A percentile compares a stretch with the other conserved stretches of the same genome.
Evolutionary conservation across 2,329 filamentous ascomycete species (phyloP).

Genomic region (Bipolaris gigantea): DNA sequence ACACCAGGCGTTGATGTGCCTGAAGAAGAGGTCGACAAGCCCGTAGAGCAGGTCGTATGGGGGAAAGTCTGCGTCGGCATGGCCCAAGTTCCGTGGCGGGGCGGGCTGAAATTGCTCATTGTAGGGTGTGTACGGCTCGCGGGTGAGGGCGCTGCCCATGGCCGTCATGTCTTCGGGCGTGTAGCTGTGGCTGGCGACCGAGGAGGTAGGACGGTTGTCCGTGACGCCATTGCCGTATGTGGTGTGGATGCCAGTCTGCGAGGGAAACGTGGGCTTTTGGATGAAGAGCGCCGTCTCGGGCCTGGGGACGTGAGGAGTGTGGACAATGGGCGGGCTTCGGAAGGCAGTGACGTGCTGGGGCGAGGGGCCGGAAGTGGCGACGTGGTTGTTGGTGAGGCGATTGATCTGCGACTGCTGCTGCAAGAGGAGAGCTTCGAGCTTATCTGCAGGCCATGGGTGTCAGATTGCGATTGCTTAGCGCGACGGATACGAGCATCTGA

Average conservation of each 20-base stretch:
- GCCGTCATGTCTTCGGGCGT: constrained; percentile 30
- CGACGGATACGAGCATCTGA: too few species aligned
- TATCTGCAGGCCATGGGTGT: constrained; percentile 40
- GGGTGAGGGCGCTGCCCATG: constrained; percentile 27
- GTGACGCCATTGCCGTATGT: constrained; percentile 46
- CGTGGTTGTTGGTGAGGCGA: constrained; percentile 44
- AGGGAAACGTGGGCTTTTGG: constrained; percentile 48
- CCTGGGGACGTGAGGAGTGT: constrained; percentile 48
- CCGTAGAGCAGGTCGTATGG: constrained; percentile 63
- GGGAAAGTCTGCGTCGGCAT: constrained; percentile 54
- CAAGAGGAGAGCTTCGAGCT: constrained; percentile 50
- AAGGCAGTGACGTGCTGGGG: constrained; percentile 41
- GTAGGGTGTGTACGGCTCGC: constrained; percentile 36
- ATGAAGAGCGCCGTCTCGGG: constrained; percentile 52
- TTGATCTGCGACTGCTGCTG: constrained; percentile 52
- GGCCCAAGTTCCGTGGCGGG: constrained; percentile 31
- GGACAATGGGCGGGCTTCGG: constrained; percentile 41
- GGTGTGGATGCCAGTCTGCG: constrained; percentile 34
- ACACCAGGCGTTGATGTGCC: constrained; percentile 70
- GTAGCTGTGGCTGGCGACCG: constrained; percentile 36
- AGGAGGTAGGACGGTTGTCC: constrained; percentile 27
- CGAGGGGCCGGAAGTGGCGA: constrained; percentile 28
- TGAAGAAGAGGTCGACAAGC: constrained; percentile 64
- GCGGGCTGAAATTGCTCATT: constrained; percentile 36
- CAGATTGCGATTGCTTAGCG: not conserved